Evolutionary conservation across 2,329 filamentous ascomycete genomes (phyloP).

Genomic region (Claviceps cyperi): DNA sequence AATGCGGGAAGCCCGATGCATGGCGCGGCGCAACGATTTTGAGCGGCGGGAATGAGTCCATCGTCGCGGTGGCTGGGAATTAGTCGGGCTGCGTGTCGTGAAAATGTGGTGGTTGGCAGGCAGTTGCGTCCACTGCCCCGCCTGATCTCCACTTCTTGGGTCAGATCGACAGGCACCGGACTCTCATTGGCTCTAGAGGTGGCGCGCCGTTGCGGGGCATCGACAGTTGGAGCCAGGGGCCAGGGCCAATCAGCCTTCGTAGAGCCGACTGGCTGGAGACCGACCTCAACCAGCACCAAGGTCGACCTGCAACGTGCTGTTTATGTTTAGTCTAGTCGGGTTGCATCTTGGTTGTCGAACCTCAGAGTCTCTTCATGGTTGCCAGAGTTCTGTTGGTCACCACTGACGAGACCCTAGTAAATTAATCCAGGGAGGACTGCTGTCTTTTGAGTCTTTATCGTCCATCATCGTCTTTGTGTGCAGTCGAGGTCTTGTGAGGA

Average conservation of each 20-base stretch:
- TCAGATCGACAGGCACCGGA: background rate
- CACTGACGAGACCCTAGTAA: no score
- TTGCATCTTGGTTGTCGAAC: no score
- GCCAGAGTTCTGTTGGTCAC: no score
- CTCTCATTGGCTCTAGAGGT: background rate
- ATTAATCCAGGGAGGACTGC: no score
- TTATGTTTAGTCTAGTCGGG: no score
- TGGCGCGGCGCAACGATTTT: background rate
- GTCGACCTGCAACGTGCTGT: no score
- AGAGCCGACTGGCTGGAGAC: background rate
- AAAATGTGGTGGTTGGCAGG: conserved; percentile 5
- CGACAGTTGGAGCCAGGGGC: background rate
- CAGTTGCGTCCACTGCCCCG: background rate
- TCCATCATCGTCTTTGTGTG: no score
- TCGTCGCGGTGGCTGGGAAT: conserved; percentile 6
- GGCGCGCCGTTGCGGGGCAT: background rate
- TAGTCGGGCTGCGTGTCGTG: background rate
- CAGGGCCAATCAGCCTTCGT: background rate
- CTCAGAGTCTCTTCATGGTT: no score
- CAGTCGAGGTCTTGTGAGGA: no score
- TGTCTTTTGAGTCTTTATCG: no score
- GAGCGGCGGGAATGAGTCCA: background rate
- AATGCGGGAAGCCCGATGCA: background rate
- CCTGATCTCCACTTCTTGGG: background rate
- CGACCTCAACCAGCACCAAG: no score